phyloP scores from a whole-genome alignment of 2,329 filamentous ascomycete genomes.

The Juglanconis juglandina region DNA sequence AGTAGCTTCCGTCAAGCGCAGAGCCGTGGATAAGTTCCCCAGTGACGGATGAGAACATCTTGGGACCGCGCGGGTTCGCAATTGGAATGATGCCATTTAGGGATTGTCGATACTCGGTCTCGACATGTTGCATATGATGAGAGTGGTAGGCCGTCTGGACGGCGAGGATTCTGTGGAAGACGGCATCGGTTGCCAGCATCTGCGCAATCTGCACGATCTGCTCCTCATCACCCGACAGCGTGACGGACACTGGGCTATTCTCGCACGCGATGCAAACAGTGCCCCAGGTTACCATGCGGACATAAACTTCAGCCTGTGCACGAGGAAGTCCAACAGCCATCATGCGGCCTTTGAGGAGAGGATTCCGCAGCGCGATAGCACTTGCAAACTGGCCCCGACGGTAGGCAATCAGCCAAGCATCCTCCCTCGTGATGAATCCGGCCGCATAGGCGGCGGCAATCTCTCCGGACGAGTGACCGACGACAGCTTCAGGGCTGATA shows the following conservation, averaged over 20 bases:
- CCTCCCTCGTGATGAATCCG: constrained; percentile 32
- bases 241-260: constrained; percentile 42
- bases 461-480: constrained; percentile 47
- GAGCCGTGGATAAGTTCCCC: constrained; percentile 11
- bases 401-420: constrained; percentile 41
- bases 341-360: constrained; percentile 37
- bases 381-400: constrained; percentile 36
- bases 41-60: constrained; percentile 42
- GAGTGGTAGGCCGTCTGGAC: constrained; percentile 44
- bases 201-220: constrained; percentile 30
- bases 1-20: constrained; percentile 37
- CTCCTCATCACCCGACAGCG: constrained; percentile 38
- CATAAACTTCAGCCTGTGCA: constrained; percentile 26
- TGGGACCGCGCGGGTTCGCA: not conserved
- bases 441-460: constrained; percentile 43
- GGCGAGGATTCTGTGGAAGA: constrained; percentile 35
- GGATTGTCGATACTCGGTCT: constrained; percentile 32
- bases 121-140: constrained; percentile 38
- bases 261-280: constrained; percentile 39
- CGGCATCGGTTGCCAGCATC: constrained; percentile 27
- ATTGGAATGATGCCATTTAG: constrained; percentile 23
- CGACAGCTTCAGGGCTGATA: constrained; percentile 24
- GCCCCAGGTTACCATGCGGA: constrained; percentile 18
- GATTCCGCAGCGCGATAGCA: constrained; percentile 25
- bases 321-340: constrained; percentile 36